A percentile compares a stretch with the other conserved stretches of the same genome.
Conservation (phyloP, 768 basidiomycete species). For the Gelatoporia subvermispora region DNA sequence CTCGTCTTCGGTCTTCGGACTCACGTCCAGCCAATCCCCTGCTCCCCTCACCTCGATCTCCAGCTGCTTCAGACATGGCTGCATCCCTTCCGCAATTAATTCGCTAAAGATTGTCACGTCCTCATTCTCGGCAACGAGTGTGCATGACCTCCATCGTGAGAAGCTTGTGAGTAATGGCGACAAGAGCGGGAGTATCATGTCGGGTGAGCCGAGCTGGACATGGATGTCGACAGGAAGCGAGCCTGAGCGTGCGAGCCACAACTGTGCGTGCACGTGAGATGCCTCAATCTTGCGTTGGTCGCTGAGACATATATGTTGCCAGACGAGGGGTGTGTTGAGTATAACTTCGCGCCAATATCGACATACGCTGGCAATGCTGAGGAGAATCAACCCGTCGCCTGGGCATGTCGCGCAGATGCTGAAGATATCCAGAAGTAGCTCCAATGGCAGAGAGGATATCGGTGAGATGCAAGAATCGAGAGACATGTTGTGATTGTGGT, state of each 20-base stretch:
- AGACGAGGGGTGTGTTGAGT: conserved; percentile 49
- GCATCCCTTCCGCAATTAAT: neutral
- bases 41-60: neutral
- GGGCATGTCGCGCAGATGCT: conserved; percentile 25
- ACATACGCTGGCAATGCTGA: conserved; percentile 51
- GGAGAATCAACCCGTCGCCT: conserved; percentile 40
- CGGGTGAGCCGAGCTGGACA: conserved; percentile 45
- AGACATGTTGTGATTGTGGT: neutral
- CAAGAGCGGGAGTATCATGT: conserved; percentile 56
- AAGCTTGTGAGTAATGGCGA: conserved; percentile 56
- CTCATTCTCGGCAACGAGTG: conserved; percentile 33
- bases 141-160: conserved; percentile 53
- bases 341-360: conserved; percentile 54
- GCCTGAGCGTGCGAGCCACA: conserved; percentile 51
- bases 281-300: conserved; percentile 33
- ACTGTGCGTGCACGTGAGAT: conserved; percentile 42
- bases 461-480: neutral
- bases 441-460: conserved; percentile 9
- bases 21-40: neutral
- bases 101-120: conserved; percentile 27
- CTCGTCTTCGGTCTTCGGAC: neutral
- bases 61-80: neutral
- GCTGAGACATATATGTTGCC: conserved; percentile 54
- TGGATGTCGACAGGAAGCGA: conserved; percentile 54
- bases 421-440: conserved; percentile 43